Conservation (phyloP, 176 grass and related monocot species). For the Pontederia crassipes region DNA sequence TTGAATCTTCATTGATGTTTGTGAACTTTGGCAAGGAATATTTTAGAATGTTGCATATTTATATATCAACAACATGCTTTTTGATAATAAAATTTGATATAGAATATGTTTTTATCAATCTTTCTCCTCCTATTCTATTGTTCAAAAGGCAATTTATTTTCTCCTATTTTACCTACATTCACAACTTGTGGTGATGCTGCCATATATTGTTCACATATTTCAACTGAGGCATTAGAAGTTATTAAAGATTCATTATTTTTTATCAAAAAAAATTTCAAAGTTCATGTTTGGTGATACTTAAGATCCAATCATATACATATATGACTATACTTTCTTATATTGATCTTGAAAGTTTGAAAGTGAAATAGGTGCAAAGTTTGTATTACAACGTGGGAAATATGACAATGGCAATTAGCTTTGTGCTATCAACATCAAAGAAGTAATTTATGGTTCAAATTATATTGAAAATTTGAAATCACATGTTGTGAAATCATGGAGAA, state of each 20-base stretch:
- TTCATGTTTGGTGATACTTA: neutral
- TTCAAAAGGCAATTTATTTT: constrained; percentile 25
- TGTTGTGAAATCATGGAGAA: constrained; percentile 16
- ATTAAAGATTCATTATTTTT: constrained; percentile 22
- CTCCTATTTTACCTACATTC: constrained; percentile 17
- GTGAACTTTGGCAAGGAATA: constrained; percentile 15
- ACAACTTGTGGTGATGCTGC: constrained; percentile 8
- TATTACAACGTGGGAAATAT: constrained; percentile 29
- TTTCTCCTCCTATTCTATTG: constrained; percentile 17
- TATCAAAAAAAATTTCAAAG: constrained; percentile 3
- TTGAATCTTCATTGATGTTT: constrained; percentile 21
- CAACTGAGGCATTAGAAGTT: constrained; percentile 21
- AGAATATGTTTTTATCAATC: neutral
- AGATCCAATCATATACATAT: neutral
- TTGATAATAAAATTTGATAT: constrained; percentile 30
- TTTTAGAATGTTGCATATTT: constrained; percentile 25
- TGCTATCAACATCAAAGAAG: constrained; percentile 41
- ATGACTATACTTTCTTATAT: constrained; percentile 17
- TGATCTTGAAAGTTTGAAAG: constrained; percentile 23
- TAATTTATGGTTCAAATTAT: constrained; percentile 37
- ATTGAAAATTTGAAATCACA: constrained; percentile 28
- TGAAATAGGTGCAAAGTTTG: constrained; percentile 34
- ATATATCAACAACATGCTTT: constrained; percentile 50
- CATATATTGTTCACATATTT: constrained; percentile 32
- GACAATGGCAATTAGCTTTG: constrained; percentile 30